Base-by-base conservation (phyloP, 2,329 filamentous ascomycete genomes). In the Alternaria infectoria region DNA sequence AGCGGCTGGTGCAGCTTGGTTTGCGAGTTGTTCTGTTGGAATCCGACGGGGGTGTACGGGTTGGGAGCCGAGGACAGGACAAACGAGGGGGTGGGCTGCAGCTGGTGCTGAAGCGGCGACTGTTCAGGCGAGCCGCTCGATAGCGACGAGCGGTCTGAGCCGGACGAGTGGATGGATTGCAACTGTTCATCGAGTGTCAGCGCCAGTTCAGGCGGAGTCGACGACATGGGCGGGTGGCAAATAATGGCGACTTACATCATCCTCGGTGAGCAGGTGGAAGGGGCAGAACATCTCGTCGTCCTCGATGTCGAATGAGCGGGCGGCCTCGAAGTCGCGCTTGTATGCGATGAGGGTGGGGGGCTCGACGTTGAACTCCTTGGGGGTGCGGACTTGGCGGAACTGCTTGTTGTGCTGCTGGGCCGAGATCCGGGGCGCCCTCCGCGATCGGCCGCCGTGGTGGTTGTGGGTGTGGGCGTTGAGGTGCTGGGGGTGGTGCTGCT, bases 251-350 rank as follows among this genome's bases (percentile, higher is more conserved):
- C 84, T 78, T 89, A 97, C 93, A 89, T 97, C 93, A 82, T 88
- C 93, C 83, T 97, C 94, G 36, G 93, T 97, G 84, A 98, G 85
- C 72, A 98, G 87, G 79, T 91, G 90, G 67, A 85, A 85, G 1
- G 95, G 95, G 83, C 94, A 97, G 82, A 98, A 98, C 81, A 97
- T 91, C 83, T 97, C 87, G 80, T 98, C 95, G 79, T 98, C 95
- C 77, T 97, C 95, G 66, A 98, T 87, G 73, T 98, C 95, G 77
- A 98, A 98, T 10, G 94, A 97, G 63, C 93, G 89, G 63, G 92
- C 93, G 68, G 93, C 92, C 83, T 98, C 94, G 73, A 97, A 97
- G 77, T 93, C 90, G 71, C 89, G 89, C 72, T 95, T 91, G 84
- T 97, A 97, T 67, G 90, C 89, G 65, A 87, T 87, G 64, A 96